Percentiles rank a stretch among this genome's conserved stretches.
Conservation (phyloP, 2,329 filamentous ascomycete species). For the Venturia carpophila region DNA sequence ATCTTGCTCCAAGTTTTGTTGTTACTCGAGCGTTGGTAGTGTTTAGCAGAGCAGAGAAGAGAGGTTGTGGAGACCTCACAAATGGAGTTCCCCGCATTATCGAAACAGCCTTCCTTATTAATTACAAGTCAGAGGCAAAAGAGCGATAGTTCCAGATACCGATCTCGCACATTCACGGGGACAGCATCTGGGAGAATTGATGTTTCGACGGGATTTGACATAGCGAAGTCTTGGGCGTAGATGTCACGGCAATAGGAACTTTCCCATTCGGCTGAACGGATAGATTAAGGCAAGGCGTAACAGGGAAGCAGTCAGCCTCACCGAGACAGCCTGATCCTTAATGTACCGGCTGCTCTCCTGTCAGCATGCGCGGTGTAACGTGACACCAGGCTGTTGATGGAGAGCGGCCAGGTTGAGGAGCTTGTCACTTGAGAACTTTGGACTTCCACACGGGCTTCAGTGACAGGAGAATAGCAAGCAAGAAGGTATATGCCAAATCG, state of each 20-base stretch:
- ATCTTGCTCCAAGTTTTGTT: not conserved
- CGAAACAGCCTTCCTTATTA: not conserved
- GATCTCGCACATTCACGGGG: not conserved
- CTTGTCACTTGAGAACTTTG: too few relatives aligned
- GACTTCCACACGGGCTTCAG: too few relatives aligned
- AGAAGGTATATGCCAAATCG: too few relatives aligned
- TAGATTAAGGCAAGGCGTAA: not conserved
- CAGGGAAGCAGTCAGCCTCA: not conserved
- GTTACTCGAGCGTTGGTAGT: slow-evolving; percentile 4
- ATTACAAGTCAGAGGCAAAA: not conserved
- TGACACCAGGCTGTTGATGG: not conserved
- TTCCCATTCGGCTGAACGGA: not conserved
- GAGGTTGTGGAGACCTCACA: not conserved
- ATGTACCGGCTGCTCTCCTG: not conserved
- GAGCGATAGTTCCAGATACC: not conserved
- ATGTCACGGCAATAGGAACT: not conserved
- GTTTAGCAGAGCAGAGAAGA: not conserved
- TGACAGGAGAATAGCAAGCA: too few relatives aligned
- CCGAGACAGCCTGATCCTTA: not conserved
- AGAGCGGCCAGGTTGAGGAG: too few relatives aligned
- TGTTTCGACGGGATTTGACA: not conserved
- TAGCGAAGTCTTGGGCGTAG: not conserved
- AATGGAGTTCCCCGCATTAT: slow-evolving; percentile 1
- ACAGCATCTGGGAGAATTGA: not conserved
- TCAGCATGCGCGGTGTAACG: not conserved